phyloP scores from a whole-genome alignment of 2,329 filamentous ascomycete species.

The Epichloe baconii region DNA sequence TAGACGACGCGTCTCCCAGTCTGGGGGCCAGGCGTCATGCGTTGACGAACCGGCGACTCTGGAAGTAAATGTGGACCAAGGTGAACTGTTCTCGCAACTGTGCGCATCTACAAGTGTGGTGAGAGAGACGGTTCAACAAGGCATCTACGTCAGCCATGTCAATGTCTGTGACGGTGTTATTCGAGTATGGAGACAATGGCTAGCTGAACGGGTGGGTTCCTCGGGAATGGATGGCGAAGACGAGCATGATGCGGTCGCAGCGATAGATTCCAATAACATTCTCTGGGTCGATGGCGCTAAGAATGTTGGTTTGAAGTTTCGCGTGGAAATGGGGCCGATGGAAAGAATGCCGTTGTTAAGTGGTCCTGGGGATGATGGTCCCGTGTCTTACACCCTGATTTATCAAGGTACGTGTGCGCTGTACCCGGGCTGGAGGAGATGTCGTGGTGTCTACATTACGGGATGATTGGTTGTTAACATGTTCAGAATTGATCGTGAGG shows the following conservation, averaged over 20 bases:
- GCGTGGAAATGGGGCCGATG: constrained; percentile 30
- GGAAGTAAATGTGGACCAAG: constrained; percentile 50
- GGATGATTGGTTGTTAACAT: too few relatives aligned
- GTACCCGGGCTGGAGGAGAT: too few relatives aligned
- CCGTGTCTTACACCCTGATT: constrained; percentile 56
- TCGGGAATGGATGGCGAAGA: neutral
- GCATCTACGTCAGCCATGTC: constrained; percentile 50
- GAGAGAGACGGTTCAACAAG: constrained; percentile 46
- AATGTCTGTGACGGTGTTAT: constrained; percentile 56
- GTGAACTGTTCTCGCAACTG: constrained; percentile 64
- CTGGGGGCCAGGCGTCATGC: neutral
- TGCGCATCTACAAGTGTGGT: constrained; percentile 56
- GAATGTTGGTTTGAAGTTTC: constrained; percentile 56
- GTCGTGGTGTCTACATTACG: too few relatives aligned
- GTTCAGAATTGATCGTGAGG: constrained; percentile 51
- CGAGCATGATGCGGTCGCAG: neutral
- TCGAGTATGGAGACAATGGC: constrained; percentile 61
- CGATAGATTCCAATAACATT: constrained; percentile 22
- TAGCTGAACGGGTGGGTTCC: constrained; percentile 30
- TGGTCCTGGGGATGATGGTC: constrained; percentile 46
- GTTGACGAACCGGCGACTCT: constrained; percentile 38
- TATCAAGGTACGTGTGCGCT: constrained; percentile 48
- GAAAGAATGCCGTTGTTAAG: constrained; percentile 41
- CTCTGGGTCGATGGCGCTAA: constrained; percentile 55
- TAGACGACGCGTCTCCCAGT: neutral